Evolutionary conservation across 73 alveolate genomes (phyloP), one percentile per base, ranked within the genome.

Genomic region (Stentor roeselii): DNA sequence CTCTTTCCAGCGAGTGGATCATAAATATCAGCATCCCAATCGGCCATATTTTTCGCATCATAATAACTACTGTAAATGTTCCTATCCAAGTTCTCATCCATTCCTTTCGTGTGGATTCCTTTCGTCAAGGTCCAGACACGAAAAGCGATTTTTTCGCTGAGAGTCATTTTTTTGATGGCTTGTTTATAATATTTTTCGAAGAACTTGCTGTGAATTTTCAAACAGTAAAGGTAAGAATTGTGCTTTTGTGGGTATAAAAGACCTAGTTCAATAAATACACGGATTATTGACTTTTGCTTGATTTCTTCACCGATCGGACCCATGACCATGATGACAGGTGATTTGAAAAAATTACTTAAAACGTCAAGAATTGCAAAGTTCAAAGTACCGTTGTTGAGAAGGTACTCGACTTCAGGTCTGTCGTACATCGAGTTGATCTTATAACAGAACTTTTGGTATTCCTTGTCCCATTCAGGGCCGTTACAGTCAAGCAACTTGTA

Each of bases 261-360:
- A 32, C 74, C 60, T 36, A 3, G 21, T 39, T 76, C 59, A n/a
- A 39, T 21, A 21, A 76, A 14, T 32, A 67, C 76, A 36, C 36
- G 0, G 3, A 76, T 76, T 15, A 76, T 76, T 0, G 84, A 21
- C 36, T 21, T 37, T 15, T 76, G 78, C 39, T 34, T 76, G 14
- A 76, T 39, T 76, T 76, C 84, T 76, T 76, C 84, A n/a, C 84
- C 84, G 14, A 76, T 2, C 0, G 75, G 60, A 21, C 31, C 60
- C 14, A 35, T 21, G n/a, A 67, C 39, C 39, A 15, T 39, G 1
- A 76, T n/a, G 6, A 36, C 41, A 1, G 6, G 21, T 1, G 75
- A 14, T 41, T 35, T 21, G 14, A 76, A 6, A 1, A 76, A 37
- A 37, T 76, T 39, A 27, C 39, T 31, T 1, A 34, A 21, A 21